Percentiles rank a stretch among this genome's conserved stretches.
phyloP scores from a whole-genome alignment of 148 eudicot genomes.

The Vaccinium vitisidaea region DNA sequence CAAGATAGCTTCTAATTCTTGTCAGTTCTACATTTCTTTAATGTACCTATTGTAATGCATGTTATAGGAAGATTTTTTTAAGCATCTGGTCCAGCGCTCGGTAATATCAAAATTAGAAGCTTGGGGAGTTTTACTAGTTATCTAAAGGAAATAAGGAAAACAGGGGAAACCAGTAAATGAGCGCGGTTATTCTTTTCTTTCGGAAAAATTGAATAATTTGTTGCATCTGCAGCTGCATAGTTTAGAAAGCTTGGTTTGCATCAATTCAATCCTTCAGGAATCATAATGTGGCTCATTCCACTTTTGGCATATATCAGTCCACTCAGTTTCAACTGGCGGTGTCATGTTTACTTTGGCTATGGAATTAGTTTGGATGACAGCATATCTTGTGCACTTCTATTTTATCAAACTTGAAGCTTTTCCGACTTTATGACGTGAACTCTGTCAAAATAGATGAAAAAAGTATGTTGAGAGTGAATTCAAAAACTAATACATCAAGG shows the following conservation, averaged over 20 bases:
- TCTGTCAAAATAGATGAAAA: background rate
- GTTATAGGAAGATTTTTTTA: background rate
- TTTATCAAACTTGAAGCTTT: background rate
- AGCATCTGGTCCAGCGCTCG: background rate
- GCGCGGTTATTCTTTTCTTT: background rate
- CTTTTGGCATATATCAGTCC: background rate
- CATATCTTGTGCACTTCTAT: background rate
- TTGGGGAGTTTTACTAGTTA: background rate
- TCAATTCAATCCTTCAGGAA: background rate
- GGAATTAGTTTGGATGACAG: background rate
- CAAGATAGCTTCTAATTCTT: background rate
- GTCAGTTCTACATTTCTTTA: background rate
- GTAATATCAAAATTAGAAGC: background rate
- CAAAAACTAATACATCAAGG: background rate
- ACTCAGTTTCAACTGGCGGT: background rate
- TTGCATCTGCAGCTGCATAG: slow-evolving; percentile 2
- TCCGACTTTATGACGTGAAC: background rate
- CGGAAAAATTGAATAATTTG: background rate
- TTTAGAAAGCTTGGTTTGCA: background rate
- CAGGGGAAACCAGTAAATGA: background rate
- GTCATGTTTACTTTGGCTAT: background rate
- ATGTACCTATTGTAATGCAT: background rate
- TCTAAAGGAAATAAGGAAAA: background rate
- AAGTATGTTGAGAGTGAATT: background rate
- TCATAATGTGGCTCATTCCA: background rate